Evolutionary conservation across 164 flowering plant genomes (phyloP).

Genomic region (Annona squamosa): DNA sequence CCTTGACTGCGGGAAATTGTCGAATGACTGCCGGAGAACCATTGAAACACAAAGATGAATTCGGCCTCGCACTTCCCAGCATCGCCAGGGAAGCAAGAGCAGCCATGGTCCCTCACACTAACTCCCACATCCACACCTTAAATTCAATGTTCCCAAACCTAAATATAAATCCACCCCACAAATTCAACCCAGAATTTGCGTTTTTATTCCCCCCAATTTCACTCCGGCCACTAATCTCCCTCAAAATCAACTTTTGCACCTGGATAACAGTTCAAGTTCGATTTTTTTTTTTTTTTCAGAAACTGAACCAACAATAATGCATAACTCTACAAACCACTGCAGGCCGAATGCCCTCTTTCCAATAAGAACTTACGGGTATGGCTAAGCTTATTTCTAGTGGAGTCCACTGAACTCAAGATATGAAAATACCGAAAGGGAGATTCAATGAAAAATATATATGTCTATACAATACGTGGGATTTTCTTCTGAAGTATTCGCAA

Average conservation of each 20-base stretch:
- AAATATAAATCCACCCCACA: not conserved
- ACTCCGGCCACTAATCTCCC: too few relatives aligned
- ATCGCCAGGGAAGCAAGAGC: slow-evolving; percentile 67
- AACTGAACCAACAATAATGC: not conserved
- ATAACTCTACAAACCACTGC: not conserved
- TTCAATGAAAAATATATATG: too few relatives aligned
- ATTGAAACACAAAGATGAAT: slow-evolving; percentile 36
- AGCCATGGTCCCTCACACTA: slow-evolving; percentile 28
- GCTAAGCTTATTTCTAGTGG: too few relatives aligned
- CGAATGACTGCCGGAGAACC: slow-evolving; percentile 22
- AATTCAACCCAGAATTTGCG: not conserved
- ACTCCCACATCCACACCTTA: slow-evolving; percentile 2
- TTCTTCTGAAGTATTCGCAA: too few relatives aligned
- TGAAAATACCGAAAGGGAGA: too few relatives aligned
- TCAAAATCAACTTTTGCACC: not conserved
- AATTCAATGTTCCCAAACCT: not conserved
- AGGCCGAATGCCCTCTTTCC: too few relatives aligned
- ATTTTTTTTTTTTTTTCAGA: not conserved
- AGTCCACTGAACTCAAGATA: too few relatives aligned
- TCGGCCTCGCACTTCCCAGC: slow-evolving; percentile 50
- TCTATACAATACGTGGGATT: too few relatives aligned
- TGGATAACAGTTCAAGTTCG: not conserved
- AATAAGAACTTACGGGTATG: too few relatives aligned
- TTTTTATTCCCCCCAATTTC: not conserved
- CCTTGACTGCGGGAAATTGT: slow-evolving; percentile 22